Conservation (phyloP, 139 green algal species). For the Diplosphaera chodatii region DNA sequence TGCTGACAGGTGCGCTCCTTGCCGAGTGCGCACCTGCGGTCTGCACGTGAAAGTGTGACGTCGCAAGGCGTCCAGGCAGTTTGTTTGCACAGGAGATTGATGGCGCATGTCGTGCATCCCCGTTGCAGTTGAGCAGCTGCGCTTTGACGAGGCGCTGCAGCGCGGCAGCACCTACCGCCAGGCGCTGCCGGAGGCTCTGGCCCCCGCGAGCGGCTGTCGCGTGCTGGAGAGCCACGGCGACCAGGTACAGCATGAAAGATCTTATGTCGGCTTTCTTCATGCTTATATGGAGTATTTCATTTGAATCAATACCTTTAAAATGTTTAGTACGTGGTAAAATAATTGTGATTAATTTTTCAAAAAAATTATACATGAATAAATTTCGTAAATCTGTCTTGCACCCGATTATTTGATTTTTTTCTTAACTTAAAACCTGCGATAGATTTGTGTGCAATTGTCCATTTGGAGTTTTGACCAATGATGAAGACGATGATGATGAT, state of each 20-base stretch:
- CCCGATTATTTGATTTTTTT: constrained; percentile 13
- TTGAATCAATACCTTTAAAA: constrained; percentile 1
- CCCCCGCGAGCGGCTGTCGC: not conserved
- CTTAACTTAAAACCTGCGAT: constrained; percentile 18
- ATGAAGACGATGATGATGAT: too few species aligned
- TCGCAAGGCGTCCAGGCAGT: too few species aligned
- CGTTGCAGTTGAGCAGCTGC: constrained; percentile 9
- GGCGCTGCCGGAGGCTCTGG: not conserved
- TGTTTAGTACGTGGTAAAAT: constrained; percentile 20
- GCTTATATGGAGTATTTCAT: constrained; percentile 13
- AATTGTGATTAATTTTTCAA: constrained; percentile 4
- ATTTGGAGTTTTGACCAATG: constrained; percentile 1
- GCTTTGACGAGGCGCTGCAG: not conserved
- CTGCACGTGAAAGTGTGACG: constrained; percentile 1
- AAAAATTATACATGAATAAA: constrained; percentile 6
- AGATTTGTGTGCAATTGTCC: constrained; percentile 23
- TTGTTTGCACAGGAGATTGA: too few species aligned
- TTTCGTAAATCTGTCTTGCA: constrained; percentile 20
- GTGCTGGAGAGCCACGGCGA: constrained; percentile 40
- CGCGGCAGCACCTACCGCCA: not conserved
- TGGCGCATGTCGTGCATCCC: constrained; percentile 1
- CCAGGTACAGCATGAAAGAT: too few species aligned
- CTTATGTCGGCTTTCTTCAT: too few species aligned
- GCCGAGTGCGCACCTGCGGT: too few species aligned
- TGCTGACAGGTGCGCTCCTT: constrained; percentile 18